Percentiles rank a stretch among this genome's conserved stretches.
These are phyloP conservation scores for Serendipita vermifera DNA, from an alignment of 768 basidiomycete species.

Conservation along the genomic window DNA sequence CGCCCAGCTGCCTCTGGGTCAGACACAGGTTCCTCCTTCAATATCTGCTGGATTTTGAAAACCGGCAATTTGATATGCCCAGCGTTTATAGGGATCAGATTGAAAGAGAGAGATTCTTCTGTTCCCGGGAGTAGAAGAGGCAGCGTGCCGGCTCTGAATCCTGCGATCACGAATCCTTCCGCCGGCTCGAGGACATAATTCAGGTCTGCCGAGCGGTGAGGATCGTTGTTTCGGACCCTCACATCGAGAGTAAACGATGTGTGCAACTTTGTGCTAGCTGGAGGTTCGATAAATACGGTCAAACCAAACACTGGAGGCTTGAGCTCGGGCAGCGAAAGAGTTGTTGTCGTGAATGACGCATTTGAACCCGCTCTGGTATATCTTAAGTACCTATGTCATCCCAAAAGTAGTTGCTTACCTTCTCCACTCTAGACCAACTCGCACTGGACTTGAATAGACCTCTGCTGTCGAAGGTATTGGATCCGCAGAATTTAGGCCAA, in stretches of 20 bases:
- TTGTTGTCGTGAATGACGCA: slow-evolving; percentile 29
- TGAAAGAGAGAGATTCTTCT: slow-evolving; percentile 55
- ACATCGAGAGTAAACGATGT: slow-evolving; percentile 41
- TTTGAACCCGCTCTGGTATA: not conserved
- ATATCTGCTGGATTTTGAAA: slow-evolving; percentile 34
- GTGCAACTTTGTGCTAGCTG: slow-evolving; percentile 53
- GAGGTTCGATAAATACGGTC: slow-evolving; percentile 50
- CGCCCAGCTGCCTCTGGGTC: not conserved
- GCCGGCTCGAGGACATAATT: slow-evolving; percentile 57
- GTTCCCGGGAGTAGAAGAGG: slow-evolving; percentile 62
- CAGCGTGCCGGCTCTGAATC: slow-evolving; percentile 50
- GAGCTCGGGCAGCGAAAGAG: slow-evolving; percentile 48
- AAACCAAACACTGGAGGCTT: slow-evolving; percentile 48
- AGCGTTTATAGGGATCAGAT: slow-evolving; percentile 59
- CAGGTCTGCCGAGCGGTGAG: slow-evolving; percentile 52
- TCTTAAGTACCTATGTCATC: not conserved
- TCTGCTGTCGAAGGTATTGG: slow-evolving; percentile 27
- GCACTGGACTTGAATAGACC: slow-evolving; percentile 2
- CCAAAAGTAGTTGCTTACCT: slow-evolving; percentile 11
- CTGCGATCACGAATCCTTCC: slow-evolving; percentile 74
- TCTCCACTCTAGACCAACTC: slow-evolving; percentile 18
- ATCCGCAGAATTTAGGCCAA: too few species aligned
- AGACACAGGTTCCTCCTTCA: not conserved
- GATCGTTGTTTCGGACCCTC: slow-evolving; percentile 52
- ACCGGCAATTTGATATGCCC: slow-evolving; percentile 50